These are phyloP conservation scores for Iris macrosiphon DNA, from an alignment of 106 monocot genomes.

Conservation along the genomic window DNA sequence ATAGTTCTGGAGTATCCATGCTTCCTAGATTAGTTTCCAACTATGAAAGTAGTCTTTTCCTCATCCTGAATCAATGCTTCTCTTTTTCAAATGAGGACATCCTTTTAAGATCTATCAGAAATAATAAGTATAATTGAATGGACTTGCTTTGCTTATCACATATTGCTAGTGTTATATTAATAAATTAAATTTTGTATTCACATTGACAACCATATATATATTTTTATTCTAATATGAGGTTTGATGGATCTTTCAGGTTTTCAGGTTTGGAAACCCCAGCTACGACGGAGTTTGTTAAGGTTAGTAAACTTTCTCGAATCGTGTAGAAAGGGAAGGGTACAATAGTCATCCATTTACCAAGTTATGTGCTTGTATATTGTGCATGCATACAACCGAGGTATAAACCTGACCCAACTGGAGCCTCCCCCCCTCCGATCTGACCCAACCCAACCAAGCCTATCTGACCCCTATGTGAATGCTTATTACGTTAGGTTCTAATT, in stretches of 20 bases:
- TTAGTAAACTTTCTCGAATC: constrained; percentile 8
- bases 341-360: neutral
- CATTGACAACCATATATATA: neutral
- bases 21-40: too few relatives aligned
- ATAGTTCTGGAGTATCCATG: too few relatives aligned
- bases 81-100: too few relatives aligned
- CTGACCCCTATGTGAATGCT: too few relatives aligned
- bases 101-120: too few relatives aligned
- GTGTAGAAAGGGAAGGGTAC: neutral
- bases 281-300: constrained; percentile 13
- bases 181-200: neutral
- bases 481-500: too few relatives aligned
- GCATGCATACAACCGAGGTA: neutral
- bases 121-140: neutral
- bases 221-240: neutral
- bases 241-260: constrained; percentile 5
- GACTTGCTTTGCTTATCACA: neutral
- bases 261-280: constrained; percentile 13
- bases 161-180: neutral
- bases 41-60: too few relatives aligned
- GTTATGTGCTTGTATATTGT: neutral
- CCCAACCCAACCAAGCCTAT: too few relatives aligned
- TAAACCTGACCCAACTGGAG: neutral
- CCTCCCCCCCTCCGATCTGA: neutral
- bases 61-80: too few relatives aligned